Percentiles rank a stretch among this genome's conserved stretches.
Evolutionary conservation across 257 asterid genomes (phyloP).

Genomic region (Penstemon barbatus): DNA sequence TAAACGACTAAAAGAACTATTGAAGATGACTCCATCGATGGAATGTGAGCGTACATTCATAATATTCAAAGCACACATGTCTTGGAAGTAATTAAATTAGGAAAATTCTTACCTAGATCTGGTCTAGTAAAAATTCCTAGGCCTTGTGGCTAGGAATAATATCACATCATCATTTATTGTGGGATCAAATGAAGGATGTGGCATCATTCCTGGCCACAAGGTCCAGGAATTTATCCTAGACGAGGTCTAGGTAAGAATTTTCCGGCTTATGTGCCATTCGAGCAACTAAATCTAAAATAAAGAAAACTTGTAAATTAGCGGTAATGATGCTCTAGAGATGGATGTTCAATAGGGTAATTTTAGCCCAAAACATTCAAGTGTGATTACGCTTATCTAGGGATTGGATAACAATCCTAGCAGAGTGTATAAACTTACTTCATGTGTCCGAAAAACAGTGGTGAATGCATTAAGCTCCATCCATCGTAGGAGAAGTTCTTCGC

Average conservation of each 20-base stretch:
- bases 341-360: not conserved
- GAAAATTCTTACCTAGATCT: no score
- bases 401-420: not conserved
- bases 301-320: not conserved
- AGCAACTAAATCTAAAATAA: not conserved
- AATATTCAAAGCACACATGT: no score
- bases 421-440: conserved; percentile 62
- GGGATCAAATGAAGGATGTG: no score
- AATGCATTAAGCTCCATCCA: conserved; percentile 97
- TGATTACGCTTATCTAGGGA: not conserved
- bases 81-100: no score
- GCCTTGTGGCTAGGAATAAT: no score
- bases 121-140: no score
- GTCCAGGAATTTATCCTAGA: no score
- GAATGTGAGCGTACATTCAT: no score
- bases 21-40: not conserved
- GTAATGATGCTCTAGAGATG: not conserved
- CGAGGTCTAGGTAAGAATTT: no score
- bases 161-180: no score
- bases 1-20: not conserved
- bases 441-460: conserved; percentile 86
- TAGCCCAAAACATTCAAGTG: no score
- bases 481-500: conserved; percentile 81
- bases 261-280: not conserved
- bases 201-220: no score